Evolutionary conservation across 768 basidiomycete genomes (phyloP).

Genomic region (Mycena crocata): DNA sequence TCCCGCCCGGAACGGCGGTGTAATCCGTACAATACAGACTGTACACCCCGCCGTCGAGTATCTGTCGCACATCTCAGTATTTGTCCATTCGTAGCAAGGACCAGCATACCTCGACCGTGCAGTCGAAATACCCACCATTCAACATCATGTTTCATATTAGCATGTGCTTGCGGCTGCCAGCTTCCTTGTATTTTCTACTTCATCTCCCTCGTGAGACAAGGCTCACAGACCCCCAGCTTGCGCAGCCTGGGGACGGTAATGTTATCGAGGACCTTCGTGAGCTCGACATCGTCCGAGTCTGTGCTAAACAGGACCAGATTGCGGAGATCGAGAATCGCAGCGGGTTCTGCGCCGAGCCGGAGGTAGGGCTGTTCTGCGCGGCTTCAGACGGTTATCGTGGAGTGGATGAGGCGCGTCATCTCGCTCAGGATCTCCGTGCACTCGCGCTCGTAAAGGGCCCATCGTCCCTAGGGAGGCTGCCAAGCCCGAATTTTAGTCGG

Average conservation of each 20-base stretch:
- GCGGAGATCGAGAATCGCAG: too few relatives aligned
- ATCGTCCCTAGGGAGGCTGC: background rate
- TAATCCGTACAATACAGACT: conserved; percentile 77
- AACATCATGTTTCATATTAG: conserved; percentile 61
- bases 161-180: conserved; percentile 51
- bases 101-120: conserved; percentile 67
- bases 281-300: too few relatives aligned
- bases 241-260: too few relatives aligned
- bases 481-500: conserved; percentile 3
- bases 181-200: conserved; percentile 37
- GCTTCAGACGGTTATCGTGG: too few relatives aligned
- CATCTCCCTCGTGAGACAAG: too few relatives aligned
- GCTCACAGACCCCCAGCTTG: too few relatives aligned
- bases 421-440: conserved; percentile 7
- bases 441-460: conserved; percentile 11
- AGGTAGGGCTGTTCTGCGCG: too few relatives aligned
- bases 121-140: conserved; percentile 68
- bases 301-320: too few relatives aligned
- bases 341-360: too few relatives aligned
- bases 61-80: background rate
- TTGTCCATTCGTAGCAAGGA: background rate
- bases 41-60: conserved; percentile 45
- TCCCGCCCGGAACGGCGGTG: conserved; percentile 56
- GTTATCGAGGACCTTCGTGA: too few relatives aligned
- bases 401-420: background rate